Evolutionary conservation across 768 basidiomycete genomes (phyloP).

Genomic region (Termitomyces heimii): DNA sequence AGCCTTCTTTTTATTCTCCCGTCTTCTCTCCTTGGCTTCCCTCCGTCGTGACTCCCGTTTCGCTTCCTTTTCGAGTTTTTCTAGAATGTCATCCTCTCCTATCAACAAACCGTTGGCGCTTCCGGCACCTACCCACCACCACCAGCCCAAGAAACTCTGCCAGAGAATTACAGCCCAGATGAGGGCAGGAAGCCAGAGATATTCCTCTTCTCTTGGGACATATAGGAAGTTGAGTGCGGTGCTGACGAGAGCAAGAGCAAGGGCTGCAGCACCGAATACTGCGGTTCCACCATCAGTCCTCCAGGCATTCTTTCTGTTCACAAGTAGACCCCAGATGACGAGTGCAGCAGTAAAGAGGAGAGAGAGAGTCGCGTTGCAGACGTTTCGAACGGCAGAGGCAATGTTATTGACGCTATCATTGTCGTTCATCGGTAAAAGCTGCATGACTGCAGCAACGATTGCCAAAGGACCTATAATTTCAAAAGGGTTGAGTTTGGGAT

Average conservation of each 20-base stretch:
- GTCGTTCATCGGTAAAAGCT: constrained; percentile 66
- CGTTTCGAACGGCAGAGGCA: constrained; percentile 77
- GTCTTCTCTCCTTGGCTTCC: constrained; percentile 40
- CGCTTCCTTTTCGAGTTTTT: constrained; percentile 47
- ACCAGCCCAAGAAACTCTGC: constrained; percentile 97
- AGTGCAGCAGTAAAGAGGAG: constrained; percentile 89
- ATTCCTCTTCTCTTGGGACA: constrained; percentile 77
- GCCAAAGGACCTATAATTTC: constrained; percentile 66
- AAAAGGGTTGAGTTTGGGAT: background rate
- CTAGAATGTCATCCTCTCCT: constrained; percentile 55
- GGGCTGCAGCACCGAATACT: constrained; percentile 82
- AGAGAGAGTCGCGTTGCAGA: constrained; percentile 95
- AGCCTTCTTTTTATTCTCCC: constrained; percentile 45
- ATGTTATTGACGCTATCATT: constrained; percentile 37
- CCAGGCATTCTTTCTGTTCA: constrained; percentile 93
- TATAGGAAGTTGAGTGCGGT: constrained; percentile 87
- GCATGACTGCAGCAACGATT: constrained; percentile 76
- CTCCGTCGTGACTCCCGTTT: constrained; percentile 46
- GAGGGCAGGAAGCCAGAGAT: constrained; percentile 86
- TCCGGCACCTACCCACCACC: constrained; percentile 99
- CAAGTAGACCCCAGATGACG: constrained; percentile 86
- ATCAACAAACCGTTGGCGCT: constrained; percentile 53
- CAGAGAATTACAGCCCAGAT: constrained; percentile 92
- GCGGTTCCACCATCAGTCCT: constrained; percentile 95
- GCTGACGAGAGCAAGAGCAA: constrained; percentile 75